These are phyloP conservation scores for Neoboletus subvelutipes DNA, from an alignment of 768 basidiomycete species.

Conservation along the genomic window DNA sequence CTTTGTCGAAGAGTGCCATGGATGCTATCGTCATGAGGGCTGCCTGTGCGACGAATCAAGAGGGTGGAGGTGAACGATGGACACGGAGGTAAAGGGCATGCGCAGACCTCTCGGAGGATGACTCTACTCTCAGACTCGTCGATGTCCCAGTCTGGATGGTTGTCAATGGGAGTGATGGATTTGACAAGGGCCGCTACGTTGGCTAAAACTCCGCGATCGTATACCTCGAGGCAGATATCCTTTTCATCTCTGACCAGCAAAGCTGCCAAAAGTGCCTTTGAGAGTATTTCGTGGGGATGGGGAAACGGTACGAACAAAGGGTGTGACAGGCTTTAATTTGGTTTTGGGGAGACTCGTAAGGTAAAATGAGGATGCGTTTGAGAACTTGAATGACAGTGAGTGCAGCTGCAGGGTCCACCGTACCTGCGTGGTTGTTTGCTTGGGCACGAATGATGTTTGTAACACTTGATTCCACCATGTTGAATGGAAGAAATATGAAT, in stretches of 20 bases:
- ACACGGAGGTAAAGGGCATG: neutral
- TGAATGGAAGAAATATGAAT: neutral
- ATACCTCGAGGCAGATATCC: conserved; percentile 63
- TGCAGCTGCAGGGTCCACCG: conserved; percentile 45
- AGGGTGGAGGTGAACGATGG: neutral
- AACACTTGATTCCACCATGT: conserved; percentile 38
- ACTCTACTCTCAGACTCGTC: conserved; percentile 62
- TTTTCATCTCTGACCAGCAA: conserved; percentile 71
- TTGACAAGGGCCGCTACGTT: conserved; percentile 53
- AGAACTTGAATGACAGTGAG: conserved; percentile 70
- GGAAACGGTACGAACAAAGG: conserved; percentile 50
- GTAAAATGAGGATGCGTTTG: conserved; percentile 53
- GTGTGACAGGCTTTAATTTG: conserved; percentile 74
- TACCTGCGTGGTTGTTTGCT: conserved; percentile 28
- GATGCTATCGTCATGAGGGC: conserved; percentile 72
- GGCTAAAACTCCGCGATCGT: conserved; percentile 64
- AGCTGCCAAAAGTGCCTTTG: conserved; percentile 36
- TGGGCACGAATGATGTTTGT: conserved; percentile 62
- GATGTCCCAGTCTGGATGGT: conserved; percentile 56
- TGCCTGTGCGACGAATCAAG: conserved; percentile 44
- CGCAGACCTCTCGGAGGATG: conserved; percentile 60
- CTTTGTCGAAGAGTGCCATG: conserved; percentile 69
- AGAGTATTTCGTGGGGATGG: neutral
- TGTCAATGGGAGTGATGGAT: conserved; percentile 50
- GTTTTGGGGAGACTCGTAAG: conserved; percentile 40